Evolutionary conservation across 2,329 filamentous ascomycete genomes (phyloP), one percentile per base, ranked within the genome.

Genomic region (Exophiala alcalophila): DNA sequence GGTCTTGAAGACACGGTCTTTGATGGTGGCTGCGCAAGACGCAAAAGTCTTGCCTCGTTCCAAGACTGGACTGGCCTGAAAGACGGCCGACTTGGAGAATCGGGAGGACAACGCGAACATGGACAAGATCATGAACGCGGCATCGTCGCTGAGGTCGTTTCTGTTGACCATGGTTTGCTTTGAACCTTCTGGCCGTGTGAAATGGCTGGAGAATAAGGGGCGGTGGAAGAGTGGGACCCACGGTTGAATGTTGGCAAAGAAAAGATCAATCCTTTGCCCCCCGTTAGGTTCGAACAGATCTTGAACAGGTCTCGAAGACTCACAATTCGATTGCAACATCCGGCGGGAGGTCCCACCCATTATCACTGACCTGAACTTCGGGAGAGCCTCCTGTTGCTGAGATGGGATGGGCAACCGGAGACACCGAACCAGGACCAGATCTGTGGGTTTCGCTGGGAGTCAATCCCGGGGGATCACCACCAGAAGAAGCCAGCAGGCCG

Each of bases 111-210:
- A 10, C 9, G 42, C 35, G 19, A 45, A 40, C 7, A 45, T 29
- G 28, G 28, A 16, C 16, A 33, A 32, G 24, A 45, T 45, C 42
- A 45, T 19, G 29, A 45, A 18, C 20, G 21, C 34, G 2, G 39
- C 41, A 7, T 19, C 16, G 15, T 32, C 12, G 10, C n/a, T 16
- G 14, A 40, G 28, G 7, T 10, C 7, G 9, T 33, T 9, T 3
- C 27, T 20, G 14, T 28, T 14, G n/a, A 35, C 14, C 15, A 34
- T 3, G 12, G 4, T 15, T 1, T 5, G 3, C 7, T 10, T 15
- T 20, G 5, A 11, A 3, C 2, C 35, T 18, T 32, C 30, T 18
- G 4, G 21, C 14, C 18, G 20, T 7, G 40, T 18, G 16, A 40
- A 45, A 11, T 23, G 29, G 18, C 24, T 6, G n/a, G 26, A 26